Base-by-base conservation (phyloP, 768 basidiomycete species). In the Amanita rimosa region DNA sequence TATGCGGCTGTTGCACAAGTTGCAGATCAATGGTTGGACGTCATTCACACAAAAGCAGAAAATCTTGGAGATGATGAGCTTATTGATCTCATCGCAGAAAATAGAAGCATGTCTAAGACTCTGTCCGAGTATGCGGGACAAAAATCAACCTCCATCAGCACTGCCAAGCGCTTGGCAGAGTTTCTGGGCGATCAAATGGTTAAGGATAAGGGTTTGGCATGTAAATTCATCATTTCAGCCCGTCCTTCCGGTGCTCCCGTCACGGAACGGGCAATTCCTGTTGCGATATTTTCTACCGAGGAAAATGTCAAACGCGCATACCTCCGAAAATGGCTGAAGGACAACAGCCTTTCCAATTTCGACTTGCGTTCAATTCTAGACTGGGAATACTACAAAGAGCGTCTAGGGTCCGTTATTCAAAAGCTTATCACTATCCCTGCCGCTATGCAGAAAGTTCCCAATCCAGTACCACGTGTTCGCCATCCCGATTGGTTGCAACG, bases 341-440 rank as follows among this genome's bases (percentile, higher is more conserved):
- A 99, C 62, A 91, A 83, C 61, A 78, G 83, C 54, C 71, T 98
- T 33, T 67, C 76, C 31, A 84, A 79, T 55, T 97, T 99, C 56
- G 94, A 98, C 46, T 69, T 99, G 37, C 83, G 96, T 14, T 82
- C 86, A 14, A 96, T 99, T 55, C 74, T 99, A 52, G 96, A 99
- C 62, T 99, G 96, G 96, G 78, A 82, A 27, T 99, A 99, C 64
- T 99, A 98, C 68, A 94, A 97, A 57, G 96, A 98, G 59, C 85
- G 96, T 14, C 66, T 99, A 19, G 96, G 96, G 4, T 96, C 93
- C 2, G 96, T 98, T 56, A 93, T 99, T 50, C 96, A 99, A 66
- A 99, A 99, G 58, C 71, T 99, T 48, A 98, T 99, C 66, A 99
- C 96, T 1, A 99, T 99, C 57, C 96, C 96, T 6, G 96, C 96